These are phyloP conservation scores for Boletus rubroflammeus DNA, from an alignment of 768 basidiomycete species.

Conservation along the genomic window DNA sequence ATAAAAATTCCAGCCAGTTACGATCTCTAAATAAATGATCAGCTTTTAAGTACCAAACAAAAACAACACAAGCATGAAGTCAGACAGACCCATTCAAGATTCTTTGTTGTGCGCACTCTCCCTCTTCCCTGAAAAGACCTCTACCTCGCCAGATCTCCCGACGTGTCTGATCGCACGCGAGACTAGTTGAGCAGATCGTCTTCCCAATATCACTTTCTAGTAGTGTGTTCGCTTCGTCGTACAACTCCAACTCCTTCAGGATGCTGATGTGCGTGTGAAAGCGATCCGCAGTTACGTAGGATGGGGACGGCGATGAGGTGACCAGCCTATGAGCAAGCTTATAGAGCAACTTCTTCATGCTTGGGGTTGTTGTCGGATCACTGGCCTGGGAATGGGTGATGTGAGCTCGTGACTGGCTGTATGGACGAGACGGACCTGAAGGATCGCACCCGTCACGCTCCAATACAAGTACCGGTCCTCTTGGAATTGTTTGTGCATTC, in stretches of 20 bases:
- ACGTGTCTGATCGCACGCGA: conserved; percentile 72
- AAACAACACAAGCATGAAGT: conserved; percentile 1
- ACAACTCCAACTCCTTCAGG: conserved; percentile 62
- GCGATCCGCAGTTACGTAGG: conserved; percentile 66
- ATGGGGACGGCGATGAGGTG: conserved; percentile 57
- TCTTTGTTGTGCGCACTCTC: conserved; percentile 52
- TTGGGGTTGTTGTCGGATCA: conserved; percentile 55
- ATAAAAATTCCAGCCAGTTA: conserved; percentile 83
- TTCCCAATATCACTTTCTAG: conserved; percentile 67
- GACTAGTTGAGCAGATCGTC: conserved; percentile 62
- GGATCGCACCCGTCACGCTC: conserved; percentile 74
- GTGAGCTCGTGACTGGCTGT: conserved; percentile 9
- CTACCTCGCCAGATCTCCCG: conserved; percentile 64
- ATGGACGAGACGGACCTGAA: conserved; percentile 53
- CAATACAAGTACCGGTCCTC: conserved; percentile 81
- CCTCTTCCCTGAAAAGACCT: conserved; percentile 59
- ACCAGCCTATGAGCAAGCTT: conserved; percentile 77
- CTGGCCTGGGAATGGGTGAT: conserved; percentile 52
- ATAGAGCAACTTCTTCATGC: conserved; percentile 65
- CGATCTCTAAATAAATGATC: conserved; percentile 55
- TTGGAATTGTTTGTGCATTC: conserved; percentile 81
- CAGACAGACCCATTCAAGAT: conserved; percentile 56
- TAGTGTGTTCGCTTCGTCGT: conserved; percentile 67
- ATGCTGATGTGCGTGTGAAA: conserved; percentile 74
- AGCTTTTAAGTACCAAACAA: conserved; percentile 4